A percentile compares a stretch with the other conserved stretches of the same genome.
These are phyloP conservation scores for Coemansia sp. DNA, from an alignment of 192 early-diverging fungal genomes.

Conservation along the genomic window DNA sequence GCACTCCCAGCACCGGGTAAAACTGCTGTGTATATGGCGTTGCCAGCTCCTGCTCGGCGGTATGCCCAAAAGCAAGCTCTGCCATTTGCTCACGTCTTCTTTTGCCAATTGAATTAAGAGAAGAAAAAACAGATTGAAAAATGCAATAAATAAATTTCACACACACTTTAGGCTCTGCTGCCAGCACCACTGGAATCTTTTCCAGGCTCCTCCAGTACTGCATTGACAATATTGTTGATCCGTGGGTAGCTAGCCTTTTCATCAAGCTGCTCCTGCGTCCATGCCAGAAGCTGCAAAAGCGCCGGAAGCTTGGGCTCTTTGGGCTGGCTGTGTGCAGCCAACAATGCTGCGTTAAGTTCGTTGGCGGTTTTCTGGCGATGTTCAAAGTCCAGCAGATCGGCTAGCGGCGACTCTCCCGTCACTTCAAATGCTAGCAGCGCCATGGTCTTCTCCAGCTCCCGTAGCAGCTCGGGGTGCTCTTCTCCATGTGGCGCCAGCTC, in stretches of 20 bases:
- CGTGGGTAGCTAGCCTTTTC: slow-evolving; percentile 81
- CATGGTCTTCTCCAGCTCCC: slow-evolving; percentile 96
- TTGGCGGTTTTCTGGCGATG: slow-evolving; percentile 91
- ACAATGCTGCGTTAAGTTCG: slow-evolving; percentile 91
- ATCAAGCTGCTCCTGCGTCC: slow-evolving; percentile 90
- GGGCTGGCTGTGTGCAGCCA: slow-evolving; percentile 87
- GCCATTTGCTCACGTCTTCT: slow-evolving; percentile 8
- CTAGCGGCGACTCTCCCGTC: slow-evolving; percentile 62
- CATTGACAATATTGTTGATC: slow-evolving; percentile 80
- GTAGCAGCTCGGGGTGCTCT: slow-evolving; percentile 91
- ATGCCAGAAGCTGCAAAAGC: slow-evolving; percentile 87
- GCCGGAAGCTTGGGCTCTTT: slow-evolving; percentile 91
- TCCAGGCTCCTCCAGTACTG: slow-evolving; percentile 58
- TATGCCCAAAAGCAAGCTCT: slow-evolving; percentile 17
- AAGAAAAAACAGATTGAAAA: slow-evolving; percentile 2
- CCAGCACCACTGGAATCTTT: not conserved
- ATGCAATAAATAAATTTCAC: slow-evolving; percentile 4
- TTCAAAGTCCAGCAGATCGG: slow-evolving; percentile 79
- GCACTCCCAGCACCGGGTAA: slow-evolving; percentile 42
- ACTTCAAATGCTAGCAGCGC: slow-evolving; percentile 92
- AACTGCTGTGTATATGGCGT: slow-evolving; percentile 30
- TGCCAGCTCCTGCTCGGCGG: slow-evolving; percentile 12
- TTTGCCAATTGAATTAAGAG: not conserved
- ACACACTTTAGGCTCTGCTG: not conserved
- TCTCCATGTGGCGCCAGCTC: slow-evolving; percentile 97